phyloP scores from a whole-genome alignment of 1,139 yeast genomes.

The Zygosaccharomyces sapae region DNA sequence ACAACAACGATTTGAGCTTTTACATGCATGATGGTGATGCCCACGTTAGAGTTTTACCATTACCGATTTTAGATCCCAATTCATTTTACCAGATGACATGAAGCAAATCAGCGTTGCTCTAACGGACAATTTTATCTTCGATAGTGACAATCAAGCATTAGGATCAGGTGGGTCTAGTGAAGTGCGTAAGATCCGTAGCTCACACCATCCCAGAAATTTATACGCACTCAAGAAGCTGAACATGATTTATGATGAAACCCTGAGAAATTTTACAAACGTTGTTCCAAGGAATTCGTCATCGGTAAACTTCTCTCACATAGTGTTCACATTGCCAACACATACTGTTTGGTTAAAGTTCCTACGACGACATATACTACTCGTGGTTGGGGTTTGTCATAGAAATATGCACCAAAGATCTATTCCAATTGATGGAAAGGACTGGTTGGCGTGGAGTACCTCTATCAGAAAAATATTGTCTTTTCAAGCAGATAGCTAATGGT shows the following conservation, averaged over 20 bases:
- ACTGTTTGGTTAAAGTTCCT: slow-evolving; percentile 55
- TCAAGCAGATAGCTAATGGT: slow-evolving; percentile 48
- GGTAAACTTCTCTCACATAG: slow-evolving; percentile 49
- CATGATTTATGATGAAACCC: slow-evolving; percentile 57
- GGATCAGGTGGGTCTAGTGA: slow-evolving; percentile 75
- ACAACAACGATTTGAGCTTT: slow-evolving; percentile 26
- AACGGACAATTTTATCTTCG: slow-evolving; percentile 55
- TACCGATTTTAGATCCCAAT: slow-evolving; percentile 69
- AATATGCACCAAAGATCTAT: slow-evolving; percentile 64
- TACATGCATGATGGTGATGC: slow-evolving; percentile 39
- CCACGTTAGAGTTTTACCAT: slow-evolving; percentile 46
- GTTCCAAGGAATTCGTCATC: slow-evolving; percentile 58
- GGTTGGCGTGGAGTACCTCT: slow-evolving; percentile 49
- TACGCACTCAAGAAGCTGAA: slow-evolving; percentile 64
- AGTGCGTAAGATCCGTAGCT: slow-evolving; percentile 51
- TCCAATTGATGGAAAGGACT: slow-evolving; percentile 50
- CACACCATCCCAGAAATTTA: slow-evolving; percentile 36
- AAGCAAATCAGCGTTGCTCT: slow-evolving; percentile 50
- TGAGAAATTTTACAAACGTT: slow-evolving; percentile 61
- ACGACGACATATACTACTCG: slow-evolving; percentile 51
- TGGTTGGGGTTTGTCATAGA: slow-evolving; percentile 75
- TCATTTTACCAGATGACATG: slow-evolving; percentile 53
- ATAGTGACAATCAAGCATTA: slow-evolving; percentile 42
- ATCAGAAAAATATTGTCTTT: slow-evolving; percentile 48
- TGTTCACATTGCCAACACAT: slow-evolving; percentile 57